A percentile compares a stretch with the other conserved stretches of the same genome.
phyloP scores from a whole-genome alignment of 768 basidiomycete genomes.

The Rubroboletus pulcherrimus region DNA sequence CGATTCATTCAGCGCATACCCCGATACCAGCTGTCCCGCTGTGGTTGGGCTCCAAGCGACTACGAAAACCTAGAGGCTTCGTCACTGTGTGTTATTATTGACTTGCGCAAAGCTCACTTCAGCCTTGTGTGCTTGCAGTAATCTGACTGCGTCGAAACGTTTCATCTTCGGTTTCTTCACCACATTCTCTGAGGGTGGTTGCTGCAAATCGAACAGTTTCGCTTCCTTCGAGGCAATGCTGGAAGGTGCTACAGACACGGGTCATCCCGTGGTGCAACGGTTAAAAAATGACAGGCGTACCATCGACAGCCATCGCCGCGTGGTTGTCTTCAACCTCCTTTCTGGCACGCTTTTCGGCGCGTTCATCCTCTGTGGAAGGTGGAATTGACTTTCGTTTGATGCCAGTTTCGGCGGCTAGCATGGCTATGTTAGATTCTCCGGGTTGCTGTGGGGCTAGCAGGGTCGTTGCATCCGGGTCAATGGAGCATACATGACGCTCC shows the following conservation, averaged over 20 bases:
- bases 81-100: conserved; percentile 3
- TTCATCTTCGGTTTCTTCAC: conserved; percentile 36
- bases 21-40: conserved; percentile 61
- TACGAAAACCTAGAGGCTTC: conserved; percentile 62
- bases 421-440: conserved; percentile 8
- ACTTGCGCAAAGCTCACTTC: conserved; percentile 41
- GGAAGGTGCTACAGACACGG: conserved; percentile 12
- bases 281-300: conserved; percentile 24
- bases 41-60: conserved; percentile 74
- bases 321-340: conserved; percentile 42
- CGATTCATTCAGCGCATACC: conserved; percentile 42
- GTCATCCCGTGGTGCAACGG: conserved; percentile 22
- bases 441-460: conserved; percentile 16
- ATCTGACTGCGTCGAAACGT: conserved; percentile 38
- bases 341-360: conserved; percentile 61
- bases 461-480: conserved; percentile 36
- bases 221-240: conserved; percentile 16
- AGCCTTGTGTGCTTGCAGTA: conserved; percentile 56
- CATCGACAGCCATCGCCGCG: conserved; percentile 40
- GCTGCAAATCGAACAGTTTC: conserved; percentile 19
- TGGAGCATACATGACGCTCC: conserved; percentile 66
- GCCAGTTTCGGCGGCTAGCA: conserved; percentile 19
- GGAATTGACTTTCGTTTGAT: conserved; percentile 52
- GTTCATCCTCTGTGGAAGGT: conserved; percentile 44
- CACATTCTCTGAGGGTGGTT: conserved; percentile 15